Percentiles rank a stretch among this genome's conserved stretches.
phyloP scores from a whole-genome alignment of 768 basidiomycete genomes.

The Tricholoma bakamatsutake region DNA sequence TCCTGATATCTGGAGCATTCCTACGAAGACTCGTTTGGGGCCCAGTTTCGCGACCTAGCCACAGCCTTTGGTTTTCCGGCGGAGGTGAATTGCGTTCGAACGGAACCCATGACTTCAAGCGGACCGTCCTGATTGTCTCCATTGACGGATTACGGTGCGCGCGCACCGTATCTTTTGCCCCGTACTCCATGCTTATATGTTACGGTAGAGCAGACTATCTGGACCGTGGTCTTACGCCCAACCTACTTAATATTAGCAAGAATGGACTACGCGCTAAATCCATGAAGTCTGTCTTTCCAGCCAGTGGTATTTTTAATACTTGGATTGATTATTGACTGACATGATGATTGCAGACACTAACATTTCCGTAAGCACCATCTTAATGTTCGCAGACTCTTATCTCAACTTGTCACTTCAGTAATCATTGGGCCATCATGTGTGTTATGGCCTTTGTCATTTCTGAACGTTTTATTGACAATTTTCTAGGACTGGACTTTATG shows the following conservation, averaged over 20 bases:
- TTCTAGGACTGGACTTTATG: conserved; percentile 79
- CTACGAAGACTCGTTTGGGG: conserved; percentile 31
- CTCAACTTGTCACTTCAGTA: conserved; percentile 35
- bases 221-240: conserved; percentile 79
- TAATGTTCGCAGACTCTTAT: not conserved
- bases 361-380: conserved; percentile 69
- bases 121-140: conserved; percentile 79
- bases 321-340: conserved; percentile 1
- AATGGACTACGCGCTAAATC: conserved; percentile 84
- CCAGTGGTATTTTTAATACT: conserved; percentile 26
- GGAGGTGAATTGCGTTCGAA: conserved; percentile 50
- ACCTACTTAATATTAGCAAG: conserved; percentile 74
- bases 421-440: conserved; percentile 87
- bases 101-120: conserved; percentile 77
- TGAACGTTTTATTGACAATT: conserved; percentile 1
- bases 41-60: conserved; percentile 17
- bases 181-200: conserved; percentile 8
- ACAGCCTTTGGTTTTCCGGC: conserved; percentile 31
- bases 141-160: conserved; percentile 77
- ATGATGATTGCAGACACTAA: conserved; percentile 62
- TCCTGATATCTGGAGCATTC: conserved; percentile 38
- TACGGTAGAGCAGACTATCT: conserved; percentile 73
- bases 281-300: conserved; percentile 85
- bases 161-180: not conserved
- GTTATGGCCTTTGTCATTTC: conserved; percentile 9